Evolutionary conservation across 129 eudicot genomes (phyloP).

Genomic region (Centella asiatica): DNA sequence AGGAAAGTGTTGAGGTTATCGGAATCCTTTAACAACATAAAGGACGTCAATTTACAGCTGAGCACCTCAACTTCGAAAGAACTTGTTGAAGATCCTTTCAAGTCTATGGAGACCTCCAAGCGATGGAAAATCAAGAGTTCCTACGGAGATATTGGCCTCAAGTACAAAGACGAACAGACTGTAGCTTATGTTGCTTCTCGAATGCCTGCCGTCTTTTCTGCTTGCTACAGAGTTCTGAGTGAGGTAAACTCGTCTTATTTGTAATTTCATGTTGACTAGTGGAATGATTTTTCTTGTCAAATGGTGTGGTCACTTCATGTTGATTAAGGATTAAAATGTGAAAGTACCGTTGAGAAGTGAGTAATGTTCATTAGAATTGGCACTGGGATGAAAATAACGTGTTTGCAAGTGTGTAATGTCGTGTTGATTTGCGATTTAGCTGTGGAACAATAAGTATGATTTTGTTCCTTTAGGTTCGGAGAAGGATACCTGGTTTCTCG

Average conservation of each 20-base stretch:
- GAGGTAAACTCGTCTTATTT: slow-evolving; percentile 36
- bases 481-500: slow-evolving; percentile 74
- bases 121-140: slow-evolving; percentile 74
- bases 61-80: slow-evolving; percentile 57
- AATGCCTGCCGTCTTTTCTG: slow-evolving; percentile 92
- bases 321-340: neutral
- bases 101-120: slow-evolving; percentile 50
- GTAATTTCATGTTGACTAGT: neutral
- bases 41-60: slow-evolving; percentile 61
- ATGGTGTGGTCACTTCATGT: neutral
- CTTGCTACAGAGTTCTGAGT: slow-evolving; percentile 65
- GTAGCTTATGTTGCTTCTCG: slow-evolving; percentile 90
- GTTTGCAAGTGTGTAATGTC: neutral
- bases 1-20: slow-evolving; percentile 72
- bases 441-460: too few species aligned
- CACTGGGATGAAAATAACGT: neutral
- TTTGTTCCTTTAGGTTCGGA: slow-evolving; percentile 44
- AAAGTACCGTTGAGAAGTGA: neutral
- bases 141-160: slow-evolving; percentile 74
- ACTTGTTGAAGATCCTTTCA: slow-evolving; percentile 73
- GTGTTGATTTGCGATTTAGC: neutral
- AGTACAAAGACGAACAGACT: slow-evolving; percentile 67
- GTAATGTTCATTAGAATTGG: too few species aligned
- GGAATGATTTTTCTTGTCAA: neutral
- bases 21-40: slow-evolving; percentile 52